Base-by-base conservation (phyloP, 2,329 filamentous ascomycete species). In the Claviceps paspali region DNA sequence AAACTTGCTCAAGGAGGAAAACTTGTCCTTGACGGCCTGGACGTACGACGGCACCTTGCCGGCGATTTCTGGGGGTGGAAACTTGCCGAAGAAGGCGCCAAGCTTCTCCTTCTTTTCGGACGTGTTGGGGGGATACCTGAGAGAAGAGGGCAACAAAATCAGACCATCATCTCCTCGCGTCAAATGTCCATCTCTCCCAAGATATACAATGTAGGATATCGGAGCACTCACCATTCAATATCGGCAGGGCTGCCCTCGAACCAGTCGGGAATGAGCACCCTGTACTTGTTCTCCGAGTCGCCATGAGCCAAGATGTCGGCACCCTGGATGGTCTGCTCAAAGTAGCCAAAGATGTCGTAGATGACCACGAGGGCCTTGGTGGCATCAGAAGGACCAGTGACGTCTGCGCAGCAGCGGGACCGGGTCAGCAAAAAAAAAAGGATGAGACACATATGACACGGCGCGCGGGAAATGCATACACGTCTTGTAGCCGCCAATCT, bases 221-320 rank as follows among this genome's bases (percentile, higher is more conserved):
- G 21, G 8, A 22, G 9, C 12, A 47, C 49, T 48, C 45, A 57
- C 71, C 68, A 59, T 51, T 63, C 63, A 54, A 76, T 67, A 35
- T 63, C 59, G 49, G 60, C 61, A 2, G 83, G 80, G 46, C 73
- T 68, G 54, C 83, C 86, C 42, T 82, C 71, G 64, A 94, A 93
- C 69, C 83, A 88, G 62, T 95, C 87, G 21, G 87, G 87, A 45
- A 95, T 87, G 61, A 87, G 86, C 47, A 94, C 82, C 48, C 76
- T 77, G 65, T 92, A 91, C 52, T 82, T 74, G 55, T 63, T 71
- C 59, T 61, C 68, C 56, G 63, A 52, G 49, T 72, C 65, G 42
- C 65, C 63, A 32, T 61, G 62, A 31, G 73, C 65, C 18, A 80
- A 61, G 47, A 74, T 82, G 49, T 84, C 79, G 43, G 76, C 75